Percentiles rank a stretch among this genome's conserved stretches.
Evolutionary conservation across 352 stramenopile genomes (phyloP).

Genomic region (Phytopythium helicoides): DNA sequence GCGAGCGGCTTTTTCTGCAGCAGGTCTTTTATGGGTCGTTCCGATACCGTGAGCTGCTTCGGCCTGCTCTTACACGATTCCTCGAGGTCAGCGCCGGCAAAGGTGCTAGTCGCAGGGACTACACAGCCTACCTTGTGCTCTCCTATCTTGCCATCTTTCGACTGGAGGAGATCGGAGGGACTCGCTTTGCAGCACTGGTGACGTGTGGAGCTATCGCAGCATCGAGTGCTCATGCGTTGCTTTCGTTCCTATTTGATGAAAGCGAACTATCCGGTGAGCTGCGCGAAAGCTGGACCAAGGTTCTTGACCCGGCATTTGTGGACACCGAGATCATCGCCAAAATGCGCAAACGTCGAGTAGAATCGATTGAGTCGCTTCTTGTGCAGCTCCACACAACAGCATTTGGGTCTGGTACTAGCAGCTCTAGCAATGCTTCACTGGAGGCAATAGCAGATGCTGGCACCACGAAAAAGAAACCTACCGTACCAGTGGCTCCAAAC

Average conservation of each 20-base stretch:
- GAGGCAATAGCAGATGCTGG: neutral
- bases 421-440: neutral
- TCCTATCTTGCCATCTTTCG: conserved; percentile 89
- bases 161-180: conserved; percentile 79
- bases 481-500: conserved; percentile 77
- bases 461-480: conserved; percentile 49
- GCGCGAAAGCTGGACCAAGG: conserved; percentile 71
- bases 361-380: conserved; percentile 33
- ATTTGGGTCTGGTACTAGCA: conserved; percentile 36
- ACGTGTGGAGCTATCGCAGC: conserved; percentile 55
- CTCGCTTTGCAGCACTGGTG: conserved; percentile 62
- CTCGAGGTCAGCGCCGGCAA: conserved; percentile 55
- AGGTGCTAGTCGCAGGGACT: conserved; percentile 57
- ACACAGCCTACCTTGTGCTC: conserved; percentile 91
- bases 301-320: conserved; percentile 87
- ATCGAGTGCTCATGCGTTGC: conserved; percentile 84
- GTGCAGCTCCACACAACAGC: conserved; percentile 64
- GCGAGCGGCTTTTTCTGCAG: conserved; percentile 74
- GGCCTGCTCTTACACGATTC: conserved; percentile 77
- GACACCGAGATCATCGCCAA: conserved; percentile 67
- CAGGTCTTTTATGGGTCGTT: conserved; percentile 90
- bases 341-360: conserved; percentile 40
- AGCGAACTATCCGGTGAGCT: conserved; percentile 58
- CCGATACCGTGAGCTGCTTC: conserved; percentile 85
- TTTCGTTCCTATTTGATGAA: conserved; percentile 84